A percentile compares a stretch with the other conserved stretches of the same genome.
Evolutionary conservation across 176 grass and related monocot genomes (phyloP).

Genomic region (Pharus latifolius): DNA sequence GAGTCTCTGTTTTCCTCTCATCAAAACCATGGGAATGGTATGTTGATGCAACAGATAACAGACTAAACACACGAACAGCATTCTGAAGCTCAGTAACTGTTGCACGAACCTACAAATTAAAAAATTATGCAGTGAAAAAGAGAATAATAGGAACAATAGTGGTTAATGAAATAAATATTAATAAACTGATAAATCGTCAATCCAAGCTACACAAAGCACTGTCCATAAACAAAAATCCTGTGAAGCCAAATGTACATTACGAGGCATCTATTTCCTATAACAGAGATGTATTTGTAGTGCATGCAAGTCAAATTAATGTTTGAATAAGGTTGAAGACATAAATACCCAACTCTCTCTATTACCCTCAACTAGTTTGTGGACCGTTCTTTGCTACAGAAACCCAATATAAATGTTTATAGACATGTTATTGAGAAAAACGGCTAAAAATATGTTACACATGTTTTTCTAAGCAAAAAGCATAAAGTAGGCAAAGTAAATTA

Average conservation of each 20-base stretch:
- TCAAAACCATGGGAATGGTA: constrained; percentile 95
- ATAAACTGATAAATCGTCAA: not conserved
- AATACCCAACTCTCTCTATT: not conserved
- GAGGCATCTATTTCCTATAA: not conserved
- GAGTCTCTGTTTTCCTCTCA: constrained; percentile 93
- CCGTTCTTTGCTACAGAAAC: too few species aligned
- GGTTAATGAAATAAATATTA: not conserved
- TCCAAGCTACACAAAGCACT: not conserved
- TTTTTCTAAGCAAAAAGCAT: too few species aligned
- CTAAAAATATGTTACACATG: too few species aligned
- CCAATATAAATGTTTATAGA: too few species aligned
- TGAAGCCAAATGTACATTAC: not conserved
- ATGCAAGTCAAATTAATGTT: not conserved
- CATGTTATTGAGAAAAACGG: too few species aligned
- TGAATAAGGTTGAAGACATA: not conserved
- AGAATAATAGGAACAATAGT: not conserved
- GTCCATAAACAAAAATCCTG: not conserved
- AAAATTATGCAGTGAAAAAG: not conserved
- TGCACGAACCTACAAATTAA: constrained; percentile 53
- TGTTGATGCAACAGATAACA: constrained; percentile 57
- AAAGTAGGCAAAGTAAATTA: too few species aligned
- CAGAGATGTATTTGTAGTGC: not conserved
- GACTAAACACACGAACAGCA: constrained; percentile 79
- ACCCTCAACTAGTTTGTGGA: too few species aligned
- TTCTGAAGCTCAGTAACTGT: constrained; percentile 88